Conservation (phyloP, 148 eudicot species). For the Oxyria digyna region DNA sequence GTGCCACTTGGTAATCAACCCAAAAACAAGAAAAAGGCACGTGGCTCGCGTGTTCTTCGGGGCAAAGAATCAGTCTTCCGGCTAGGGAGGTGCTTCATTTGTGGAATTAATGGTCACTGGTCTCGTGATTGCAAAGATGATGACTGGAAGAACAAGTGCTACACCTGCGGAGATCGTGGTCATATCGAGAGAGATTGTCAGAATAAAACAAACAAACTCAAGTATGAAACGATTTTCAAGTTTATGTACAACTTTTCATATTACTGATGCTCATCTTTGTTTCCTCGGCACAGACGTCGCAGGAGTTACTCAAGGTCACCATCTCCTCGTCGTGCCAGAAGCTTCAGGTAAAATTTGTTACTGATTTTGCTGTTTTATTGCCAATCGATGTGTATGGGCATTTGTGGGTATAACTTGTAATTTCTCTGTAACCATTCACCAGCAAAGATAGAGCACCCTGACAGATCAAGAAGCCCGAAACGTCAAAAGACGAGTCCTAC, state of each 20-base stretch:
- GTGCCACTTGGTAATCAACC: conserved; percentile 72
- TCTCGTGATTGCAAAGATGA: conserved; percentile 91
- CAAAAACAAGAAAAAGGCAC: no score
- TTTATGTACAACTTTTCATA: not conserved
- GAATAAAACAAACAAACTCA: conserved; percentile 69
- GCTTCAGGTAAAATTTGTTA: conserved; percentile 49
- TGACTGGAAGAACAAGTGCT: conserved; percentile 96
- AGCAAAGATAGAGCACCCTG: conserved; percentile 38
- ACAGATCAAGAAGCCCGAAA: conserved; percentile 56
- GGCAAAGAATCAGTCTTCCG: conserved; percentile 86
- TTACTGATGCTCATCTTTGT: not conserved
- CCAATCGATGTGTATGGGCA: no score
- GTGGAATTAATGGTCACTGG: conserved; percentile 98
- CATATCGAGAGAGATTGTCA: conserved; percentile 85
- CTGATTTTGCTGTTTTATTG: not conserved
- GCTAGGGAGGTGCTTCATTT: conserved; percentile 83
- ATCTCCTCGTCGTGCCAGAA: conserved; percentile 31
- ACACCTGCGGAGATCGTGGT: conserved; percentile 94
- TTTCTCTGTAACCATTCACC: no score
- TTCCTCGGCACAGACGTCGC: conserved; percentile 20
- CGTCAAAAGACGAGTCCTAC: conserved; percentile 30
- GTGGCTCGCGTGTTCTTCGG: conserved; percentile 53
- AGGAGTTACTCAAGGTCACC: conserved; percentile 45
- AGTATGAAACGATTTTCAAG: conserved; percentile 11
- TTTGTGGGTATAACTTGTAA: no score